Percentiles rank a stretch among this genome's conserved stretches.
Evolutionary conservation across 345 rosid species (phyloP).

Genomic region (Leavenworthia alabamica): DNA sequence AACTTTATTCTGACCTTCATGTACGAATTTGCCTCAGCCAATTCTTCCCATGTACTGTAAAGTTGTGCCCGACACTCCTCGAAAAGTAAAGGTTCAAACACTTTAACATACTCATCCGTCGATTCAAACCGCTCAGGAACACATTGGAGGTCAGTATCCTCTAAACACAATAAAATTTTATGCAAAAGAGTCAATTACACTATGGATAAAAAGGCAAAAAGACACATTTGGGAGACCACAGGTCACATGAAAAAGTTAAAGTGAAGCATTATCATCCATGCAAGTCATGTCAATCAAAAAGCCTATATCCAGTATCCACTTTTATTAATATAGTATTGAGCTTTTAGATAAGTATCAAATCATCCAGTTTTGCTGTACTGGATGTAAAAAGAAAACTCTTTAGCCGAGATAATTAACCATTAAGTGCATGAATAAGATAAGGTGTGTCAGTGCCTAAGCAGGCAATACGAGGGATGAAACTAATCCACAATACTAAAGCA

Average conservation of each 20-base stretch:
- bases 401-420: not conserved
- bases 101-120: conserved; percentile 79
- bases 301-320: not conserved
- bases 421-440: not conserved
- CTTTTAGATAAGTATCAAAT: not conserved
- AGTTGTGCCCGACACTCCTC: conserved; percentile 99
- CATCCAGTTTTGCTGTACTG: not conserved
- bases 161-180: conserved; percentile 36
- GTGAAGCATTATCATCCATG: conserved; percentile 2
- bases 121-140: conserved; percentile 94
- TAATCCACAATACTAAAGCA: not conserved
- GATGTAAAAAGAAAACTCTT: not conserved
- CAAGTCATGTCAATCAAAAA: conserved; percentile 17
- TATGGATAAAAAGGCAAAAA: not conserved
- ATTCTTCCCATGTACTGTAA: conserved; percentile 92
- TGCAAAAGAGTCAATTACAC: conserved; percentile 8
- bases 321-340: not conserved
- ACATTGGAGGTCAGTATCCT: conserved; percentile 80
- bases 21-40: conserved; percentile 64
- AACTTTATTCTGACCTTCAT: conserved; percentile 69
- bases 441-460: not conserved
- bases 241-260: not conserved
- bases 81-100: conserved; percentile 96
- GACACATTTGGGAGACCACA: not conserved
- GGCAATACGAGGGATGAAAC: not conserved